A percentile compares a stretch with the other conserved stretches of the same genome.
Conservation (phyloP, 1,284 basidiomycete genomes). For the Malassezia brasiliensis region DNA sequence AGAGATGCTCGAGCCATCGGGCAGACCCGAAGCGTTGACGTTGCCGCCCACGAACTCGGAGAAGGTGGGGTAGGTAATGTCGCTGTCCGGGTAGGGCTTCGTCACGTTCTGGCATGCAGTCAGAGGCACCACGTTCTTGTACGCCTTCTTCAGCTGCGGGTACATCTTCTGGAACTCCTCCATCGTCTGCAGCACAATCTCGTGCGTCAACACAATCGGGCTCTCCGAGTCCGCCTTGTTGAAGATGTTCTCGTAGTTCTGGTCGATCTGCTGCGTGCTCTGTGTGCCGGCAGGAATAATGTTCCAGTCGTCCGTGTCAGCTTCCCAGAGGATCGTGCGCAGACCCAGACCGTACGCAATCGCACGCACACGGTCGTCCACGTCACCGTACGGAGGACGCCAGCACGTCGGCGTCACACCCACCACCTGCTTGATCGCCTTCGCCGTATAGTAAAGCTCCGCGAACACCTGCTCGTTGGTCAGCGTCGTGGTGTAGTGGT, state of each 20-base stretch:
- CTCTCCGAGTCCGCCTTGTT: slow-evolving; percentile 46
- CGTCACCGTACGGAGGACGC: slow-evolving; percentile 50
- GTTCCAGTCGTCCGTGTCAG: slow-evolving; percentile 50
- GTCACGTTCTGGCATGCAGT: slow-evolving; percentile 40
- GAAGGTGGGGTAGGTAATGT: slow-evolving; percentile 44
- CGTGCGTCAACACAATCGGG: slow-evolving; percentile 45
- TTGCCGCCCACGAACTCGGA: slow-evolving; percentile 28
- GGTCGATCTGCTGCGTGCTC: slow-evolving; percentile 23
- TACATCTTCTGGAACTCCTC: slow-evolving; percentile 32
- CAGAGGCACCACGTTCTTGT: slow-evolving; percentile 41
- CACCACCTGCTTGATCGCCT: slow-evolving; percentile 51
- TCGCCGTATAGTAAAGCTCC: slow-evolving; percentile 54
- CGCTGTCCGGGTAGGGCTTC: slow-evolving; percentile 50
- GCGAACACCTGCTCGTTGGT: slow-evolving; percentile 49
- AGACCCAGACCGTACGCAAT: slow-evolving; percentile 52
- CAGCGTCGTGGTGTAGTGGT: slow-evolving; percentile 20
- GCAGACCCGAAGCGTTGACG: slow-evolving; percentile 29
- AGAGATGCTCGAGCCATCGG: slow-evolving; percentile 23
- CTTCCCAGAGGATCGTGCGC: slow-evolving; percentile 51
- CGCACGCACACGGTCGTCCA: slow-evolving; percentile 52
- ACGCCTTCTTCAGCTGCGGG: slow-evolving; percentile 29
- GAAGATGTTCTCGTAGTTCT: slow-evolving; percentile 51
- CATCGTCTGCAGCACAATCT: slow-evolving; percentile 41
- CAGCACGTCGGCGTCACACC: slow-evolving; percentile 52
- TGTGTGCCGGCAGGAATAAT: slow-evolving; percentile 42